Conservation (phyloP, 768 basidiomycete species). For the Lentinula sp. region DNA sequence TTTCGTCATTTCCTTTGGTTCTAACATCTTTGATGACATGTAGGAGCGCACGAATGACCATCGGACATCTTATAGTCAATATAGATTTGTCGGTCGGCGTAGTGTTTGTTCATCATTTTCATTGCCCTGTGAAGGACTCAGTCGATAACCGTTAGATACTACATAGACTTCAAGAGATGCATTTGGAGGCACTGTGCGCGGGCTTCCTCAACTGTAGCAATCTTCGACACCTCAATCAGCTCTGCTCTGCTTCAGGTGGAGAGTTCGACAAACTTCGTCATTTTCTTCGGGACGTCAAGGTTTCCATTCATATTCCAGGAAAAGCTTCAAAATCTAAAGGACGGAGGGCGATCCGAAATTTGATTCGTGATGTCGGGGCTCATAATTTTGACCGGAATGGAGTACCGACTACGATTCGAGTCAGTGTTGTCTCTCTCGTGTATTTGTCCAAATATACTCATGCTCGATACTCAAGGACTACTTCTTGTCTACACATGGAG, state of each 20-base stretch:
- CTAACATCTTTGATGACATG: constrained; percentile 11
- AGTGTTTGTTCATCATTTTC: constrained; percentile 20
- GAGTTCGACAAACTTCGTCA: constrained; percentile 17
- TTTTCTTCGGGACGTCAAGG: constrained; percentile 24
- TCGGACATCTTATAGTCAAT: constrained; percentile 30
- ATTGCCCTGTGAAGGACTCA: neutral
- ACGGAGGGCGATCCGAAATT: constrained; percentile 18
- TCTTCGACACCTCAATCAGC: constrained; percentile 12
- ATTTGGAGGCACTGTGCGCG: constrained; percentile 17
- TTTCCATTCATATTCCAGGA: constrained; percentile 13
- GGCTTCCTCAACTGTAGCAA: constrained; percentile 13
- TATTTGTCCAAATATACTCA: neutral
- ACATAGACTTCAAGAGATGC: constrained; percentile 17
- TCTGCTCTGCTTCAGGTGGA: neutral
- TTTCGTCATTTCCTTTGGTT: neutral
- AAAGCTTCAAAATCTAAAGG: constrained; percentile 16
- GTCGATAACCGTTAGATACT: neutral
- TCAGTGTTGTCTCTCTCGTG: constrained; percentile 8
- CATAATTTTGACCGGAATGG: constrained; percentile 21
- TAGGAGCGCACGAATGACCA: constrained; percentile 33
- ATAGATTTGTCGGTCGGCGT: constrained; percentile 36
- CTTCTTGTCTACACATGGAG: constrained; percentile 17
- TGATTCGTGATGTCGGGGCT: constrained; percentile 20
- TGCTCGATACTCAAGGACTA: constrained; percentile 17
- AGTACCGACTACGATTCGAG: constrained; percentile 19